Evolutionary conservation across 441 rosid species (phyloP).

Genomic region (Capsella rubella): DNA sequence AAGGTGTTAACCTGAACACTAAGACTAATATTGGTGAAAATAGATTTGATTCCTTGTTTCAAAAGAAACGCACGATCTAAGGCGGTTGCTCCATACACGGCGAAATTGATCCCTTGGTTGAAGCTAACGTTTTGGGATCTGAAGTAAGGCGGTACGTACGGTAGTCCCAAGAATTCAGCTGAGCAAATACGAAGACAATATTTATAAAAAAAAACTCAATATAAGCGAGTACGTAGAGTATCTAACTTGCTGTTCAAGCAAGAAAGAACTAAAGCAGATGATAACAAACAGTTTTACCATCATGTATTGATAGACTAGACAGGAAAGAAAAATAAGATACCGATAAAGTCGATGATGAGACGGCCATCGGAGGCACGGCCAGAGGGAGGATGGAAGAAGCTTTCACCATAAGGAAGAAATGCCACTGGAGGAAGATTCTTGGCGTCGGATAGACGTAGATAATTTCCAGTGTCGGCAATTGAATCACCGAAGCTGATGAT

Average conservation of each 20-base stretch:
- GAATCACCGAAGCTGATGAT: constrained; percentile 68
- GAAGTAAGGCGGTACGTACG: constrained; percentile 48
- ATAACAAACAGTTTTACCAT: too few relatives aligned
- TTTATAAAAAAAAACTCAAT: not conserved
- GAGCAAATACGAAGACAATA: not conserved
- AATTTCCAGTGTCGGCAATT: constrained; percentile 57
- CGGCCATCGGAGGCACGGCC: constrained; percentile 61
- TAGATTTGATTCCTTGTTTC: constrained; percentile 38
- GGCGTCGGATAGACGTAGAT: constrained; percentile 20
- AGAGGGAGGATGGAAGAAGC: constrained; percentile 50
- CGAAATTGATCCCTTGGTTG: constrained; percentile 53
- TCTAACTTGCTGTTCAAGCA: constrained; percentile 17
- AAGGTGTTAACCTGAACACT: constrained; percentile 48
- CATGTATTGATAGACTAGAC: not conserved
- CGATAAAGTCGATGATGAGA: constrained; percentile 59
- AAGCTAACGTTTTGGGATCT: constrained; percentile 33
- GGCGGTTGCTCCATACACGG: constrained; percentile 59
- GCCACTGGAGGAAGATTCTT: constrained; percentile 35
- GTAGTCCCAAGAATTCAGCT: constrained; percentile 57
- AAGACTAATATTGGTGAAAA: constrained; percentile 44
- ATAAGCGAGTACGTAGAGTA: not conserved
- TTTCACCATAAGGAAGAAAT: constrained; percentile 52
- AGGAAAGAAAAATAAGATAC: constrained; percentile 25
- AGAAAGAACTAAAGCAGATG: not conserved
- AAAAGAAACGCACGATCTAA: constrained; percentile 45